Percentiles rank a stretch among this genome's conserved stretches.
phyloP scores from a whole-genome alignment of 1,284 basidiomycete species.

The Stygiomarasmius scandens region DNA sequence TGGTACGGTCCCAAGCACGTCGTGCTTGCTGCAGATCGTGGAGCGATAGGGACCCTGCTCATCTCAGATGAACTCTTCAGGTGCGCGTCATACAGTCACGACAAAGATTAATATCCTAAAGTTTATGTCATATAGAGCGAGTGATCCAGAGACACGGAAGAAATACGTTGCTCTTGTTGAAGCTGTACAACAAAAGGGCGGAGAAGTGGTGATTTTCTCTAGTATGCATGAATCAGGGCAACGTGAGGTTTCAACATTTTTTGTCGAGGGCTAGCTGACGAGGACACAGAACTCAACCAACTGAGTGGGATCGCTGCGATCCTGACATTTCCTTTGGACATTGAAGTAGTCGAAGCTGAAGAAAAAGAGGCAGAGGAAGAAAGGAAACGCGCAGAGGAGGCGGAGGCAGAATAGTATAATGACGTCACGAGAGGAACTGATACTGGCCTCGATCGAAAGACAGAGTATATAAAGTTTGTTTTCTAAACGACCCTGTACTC shows the following conservation, averaged over 20 bases:
- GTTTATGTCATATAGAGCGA: constrained; percentile 51
- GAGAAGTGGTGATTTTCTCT: constrained; percentile 94
- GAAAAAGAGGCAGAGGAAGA: constrained; percentile 69
- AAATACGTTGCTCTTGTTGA: constrained; percentile 91
- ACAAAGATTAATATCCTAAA: not conserved
- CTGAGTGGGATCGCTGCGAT: constrained; percentile 96
- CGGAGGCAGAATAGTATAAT: constrained; percentile 23
- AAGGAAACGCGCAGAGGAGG: constrained; percentile 39
- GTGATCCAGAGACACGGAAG: constrained; percentile 75
- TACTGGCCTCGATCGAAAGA: constrained; percentile 3
- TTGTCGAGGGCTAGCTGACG: not conserved
- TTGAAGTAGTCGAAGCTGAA: constrained; percentile 91
- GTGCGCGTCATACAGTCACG: constrained; percentile 40
- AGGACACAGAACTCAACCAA: constrained; percentile 82
- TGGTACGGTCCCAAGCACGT: constrained; percentile 99
- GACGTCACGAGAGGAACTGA: not conserved
- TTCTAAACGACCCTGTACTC: too few relatives aligned
- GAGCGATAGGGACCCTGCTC: constrained; percentile 91
- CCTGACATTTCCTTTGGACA: constrained; percentile 92
- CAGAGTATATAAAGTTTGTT: not conserved
- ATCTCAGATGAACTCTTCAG: constrained; percentile 96
- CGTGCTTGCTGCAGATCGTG: constrained; percentile 86
- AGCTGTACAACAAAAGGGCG: constrained; percentile 85
- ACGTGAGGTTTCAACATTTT: constrained; percentile 53
- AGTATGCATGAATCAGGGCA: constrained; percentile 99